Evolutionary conservation across 1,284 basidiomycete species (phyloP).

Genomic region (Agroathelia rolfsii): DNA sequence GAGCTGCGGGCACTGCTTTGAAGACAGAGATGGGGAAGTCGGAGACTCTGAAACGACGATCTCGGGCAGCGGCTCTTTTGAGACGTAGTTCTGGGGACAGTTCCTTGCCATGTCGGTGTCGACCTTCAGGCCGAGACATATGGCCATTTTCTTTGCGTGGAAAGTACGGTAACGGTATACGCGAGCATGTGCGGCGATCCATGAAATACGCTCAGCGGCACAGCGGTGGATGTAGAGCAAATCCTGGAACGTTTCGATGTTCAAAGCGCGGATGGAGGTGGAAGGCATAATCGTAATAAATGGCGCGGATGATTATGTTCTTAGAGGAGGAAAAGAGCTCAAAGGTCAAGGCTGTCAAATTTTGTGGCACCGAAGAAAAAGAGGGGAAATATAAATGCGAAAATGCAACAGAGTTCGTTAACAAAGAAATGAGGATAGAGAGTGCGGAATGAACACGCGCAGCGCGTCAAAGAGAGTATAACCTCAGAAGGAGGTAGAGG

Average conservation of each 20-base stretch:
- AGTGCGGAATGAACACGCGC: too few relatives aligned
- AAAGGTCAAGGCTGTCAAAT: constrained; percentile 1
- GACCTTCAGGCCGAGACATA: constrained; percentile 29
- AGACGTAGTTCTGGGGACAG: constrained; percentile 28
- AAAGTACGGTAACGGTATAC: constrained; percentile 22
- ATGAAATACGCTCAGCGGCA: constrained; percentile 30
- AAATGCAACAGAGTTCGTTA: too few relatives aligned
- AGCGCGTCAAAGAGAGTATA: too few relatives aligned
- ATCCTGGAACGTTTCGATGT: constrained; percentile 20
- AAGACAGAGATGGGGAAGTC: too few relatives aligned
- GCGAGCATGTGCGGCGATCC: constrained; percentile 27
- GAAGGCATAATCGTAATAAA: constrained; percentile 11
- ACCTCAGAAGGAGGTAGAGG: too few relatives aligned
- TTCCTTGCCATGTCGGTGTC: constrained; percentile 30
- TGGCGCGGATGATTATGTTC: constrained; percentile 8
- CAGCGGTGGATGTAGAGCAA: constrained; percentile 29
- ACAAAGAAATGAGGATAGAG: too few relatives aligned
- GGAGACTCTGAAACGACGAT: too few relatives aligned
- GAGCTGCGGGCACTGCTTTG: too few relatives aligned
- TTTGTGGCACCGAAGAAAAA: too few relatives aligned
- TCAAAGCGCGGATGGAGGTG: constrained; percentile 16
- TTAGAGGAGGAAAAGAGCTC: constrained; percentile 8
- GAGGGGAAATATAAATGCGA: too few relatives aligned
- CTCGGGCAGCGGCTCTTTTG: constrained; percentile 31
- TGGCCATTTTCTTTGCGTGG: constrained; percentile 36